Conservation (phyloP, 2,329 filamentous ascomycete genomes). For the Exophiala alcalophila region DNA sequence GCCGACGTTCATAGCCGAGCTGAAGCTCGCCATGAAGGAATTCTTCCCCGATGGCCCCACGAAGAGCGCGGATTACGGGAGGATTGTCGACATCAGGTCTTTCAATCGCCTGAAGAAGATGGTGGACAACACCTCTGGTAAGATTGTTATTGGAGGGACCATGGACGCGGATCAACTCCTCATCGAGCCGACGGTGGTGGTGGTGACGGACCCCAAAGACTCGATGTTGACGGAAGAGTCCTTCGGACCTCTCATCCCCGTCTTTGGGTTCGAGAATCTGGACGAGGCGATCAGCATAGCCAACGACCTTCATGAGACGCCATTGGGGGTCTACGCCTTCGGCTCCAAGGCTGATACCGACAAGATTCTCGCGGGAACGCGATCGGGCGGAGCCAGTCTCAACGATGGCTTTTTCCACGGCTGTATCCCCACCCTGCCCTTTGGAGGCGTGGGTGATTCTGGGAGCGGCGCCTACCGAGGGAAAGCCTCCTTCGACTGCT, state of each 20-base stretch:
- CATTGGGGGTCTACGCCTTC: conserved; percentile 80
- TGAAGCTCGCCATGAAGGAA: conserved; percentile 67
- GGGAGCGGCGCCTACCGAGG: conserved; percentile 77
- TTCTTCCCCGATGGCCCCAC: conserved; percentile 83
- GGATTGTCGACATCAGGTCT: conserved; percentile 75
- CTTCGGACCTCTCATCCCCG: conserved; percentile 88
- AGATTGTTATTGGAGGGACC: conserved; percentile 81
- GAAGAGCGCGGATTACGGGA: conserved; percentile 71
- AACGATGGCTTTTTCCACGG: conserved; percentile 66
- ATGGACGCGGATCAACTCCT: conserved; percentile 76
- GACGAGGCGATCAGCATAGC: conserved; percentile 81
- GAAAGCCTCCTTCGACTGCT: conserved; percentile 63
- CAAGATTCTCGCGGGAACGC: conserved; percentile 62
- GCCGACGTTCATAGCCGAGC: conserved; percentile 67
- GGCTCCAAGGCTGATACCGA: conserved; percentile 75
- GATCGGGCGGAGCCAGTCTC: conserved; percentile 63
- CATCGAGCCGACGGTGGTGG: conserved; percentile 91
- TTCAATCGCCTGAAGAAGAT: conserved; percentile 84
- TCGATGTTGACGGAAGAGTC: conserved; percentile 77
- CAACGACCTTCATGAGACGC: conserved; percentile 77
- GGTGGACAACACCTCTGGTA: conserved; percentile 79
- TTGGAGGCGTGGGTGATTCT: conserved; percentile 79
- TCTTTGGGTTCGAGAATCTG: conserved; percentile 74
- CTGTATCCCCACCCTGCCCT: conserved; percentile 67
- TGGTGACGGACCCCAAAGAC: conserved; percentile 72